phyloP scores from a whole-genome alignment of 2,329 filamentous ascomycete genomes.

The Aspergillus hiratsukae region DNA sequence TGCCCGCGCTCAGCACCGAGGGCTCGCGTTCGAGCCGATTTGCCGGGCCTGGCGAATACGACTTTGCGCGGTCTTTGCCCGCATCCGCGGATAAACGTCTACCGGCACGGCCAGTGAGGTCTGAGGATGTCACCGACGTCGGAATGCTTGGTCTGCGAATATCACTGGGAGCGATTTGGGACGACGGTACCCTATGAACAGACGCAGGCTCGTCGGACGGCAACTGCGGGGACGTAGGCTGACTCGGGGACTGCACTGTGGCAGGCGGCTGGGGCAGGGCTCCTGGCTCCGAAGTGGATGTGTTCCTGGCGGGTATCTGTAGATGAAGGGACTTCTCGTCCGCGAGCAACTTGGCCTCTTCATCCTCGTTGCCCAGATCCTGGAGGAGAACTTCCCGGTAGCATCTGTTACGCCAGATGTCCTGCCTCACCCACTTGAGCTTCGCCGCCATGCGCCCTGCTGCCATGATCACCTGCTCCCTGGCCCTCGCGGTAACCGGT shows the following conservation, averaged over 20 bases:
- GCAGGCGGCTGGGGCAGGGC: background rate
- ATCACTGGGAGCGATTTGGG: conserved; percentile 20
- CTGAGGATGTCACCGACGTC: conserved; percentile 29
- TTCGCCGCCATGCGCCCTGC: conserved; percentile 81
- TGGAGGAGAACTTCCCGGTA: conserved; percentile 82
- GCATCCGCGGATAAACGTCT: conserved; percentile 25
- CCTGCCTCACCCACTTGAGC: conserved; percentile 88
- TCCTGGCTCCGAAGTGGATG: conserved; percentile 13
- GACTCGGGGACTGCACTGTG: conserved; percentile 10
- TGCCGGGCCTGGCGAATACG: conserved; percentile 20
- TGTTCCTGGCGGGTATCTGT: conserved; percentile 13
- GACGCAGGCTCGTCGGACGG: conserved; percentile 12
- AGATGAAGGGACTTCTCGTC: conserved; percentile 17
- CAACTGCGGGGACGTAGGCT: conserved; percentile 8
- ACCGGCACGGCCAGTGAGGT: conserved; percentile 20
- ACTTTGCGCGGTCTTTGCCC: conserved; percentile 25
- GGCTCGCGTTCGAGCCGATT: conserved; percentile 32
- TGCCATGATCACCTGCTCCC: conserved; percentile 79
- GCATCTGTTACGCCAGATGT: conserved; percentile 88
- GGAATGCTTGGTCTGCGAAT: conserved; percentile 30
- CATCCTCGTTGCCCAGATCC: conserved; percentile 74
- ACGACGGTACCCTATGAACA: conserved; percentile 18
- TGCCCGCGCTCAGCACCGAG: conserved; percentile 36
- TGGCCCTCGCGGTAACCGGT: conserved; percentile 83
- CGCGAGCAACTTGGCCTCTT: conserved; percentile 24